Evolutionary conservation across 2,329 filamentous ascomycete species (phyloP).

Genomic region (Sarocladiaceae sp.): DNA sequence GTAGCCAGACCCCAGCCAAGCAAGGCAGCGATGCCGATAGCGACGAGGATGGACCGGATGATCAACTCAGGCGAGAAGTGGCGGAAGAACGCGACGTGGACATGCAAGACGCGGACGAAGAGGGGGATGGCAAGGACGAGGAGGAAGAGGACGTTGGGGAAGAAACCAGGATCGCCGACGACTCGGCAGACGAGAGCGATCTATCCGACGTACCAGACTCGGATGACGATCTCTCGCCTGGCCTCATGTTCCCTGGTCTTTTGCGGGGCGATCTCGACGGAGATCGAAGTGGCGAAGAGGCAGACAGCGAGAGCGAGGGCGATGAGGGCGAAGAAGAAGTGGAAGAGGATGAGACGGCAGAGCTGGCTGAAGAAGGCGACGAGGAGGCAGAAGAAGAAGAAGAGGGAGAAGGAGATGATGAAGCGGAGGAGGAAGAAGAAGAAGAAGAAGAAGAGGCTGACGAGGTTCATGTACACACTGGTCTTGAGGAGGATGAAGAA

Average conservation of each 20-base stretch:
- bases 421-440: slow-evolving; percentile 11
- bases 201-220: slow-evolving; percentile 58
- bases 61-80: slow-evolving; percentile 29
- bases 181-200: slow-evolving; percentile 58
- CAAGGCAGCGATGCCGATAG: slow-evolving; percentile 21
- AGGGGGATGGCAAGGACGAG: slow-evolving; percentile 13
- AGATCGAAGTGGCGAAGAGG: slow-evolving; percentile 28
- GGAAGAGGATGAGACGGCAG: slow-evolving; percentile 10
- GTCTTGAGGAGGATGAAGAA: slow-evolving; percentile 11
- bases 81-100: slow-evolving; percentile 29
- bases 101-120: slow-evolving; percentile 36
- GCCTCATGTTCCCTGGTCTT: slow-evolving; percentile 40
- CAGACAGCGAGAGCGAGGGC: slow-evolving; percentile 28
- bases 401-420: slow-evolving; percentile 12
- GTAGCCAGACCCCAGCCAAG: slow-evolving; percentile 31
- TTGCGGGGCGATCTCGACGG: slow-evolving; percentile 16
- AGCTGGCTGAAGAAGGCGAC: slow-evolving; percentile 9
- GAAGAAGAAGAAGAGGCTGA: slow-evolving; percentile 12
- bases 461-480: slow-evolving; percentile 4
- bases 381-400: slow-evolving; percentile 13
- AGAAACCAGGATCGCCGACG: neutral
- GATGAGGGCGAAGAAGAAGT: slow-evolving; percentile 17
- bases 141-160: slow-evolving; percentile 14
- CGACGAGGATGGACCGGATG: slow-evolving; percentile 34
- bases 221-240: slow-evolving; percentile 49